Conservation (phyloP, 257 asterid genomes). For the Solanum virginianum region DNA sequence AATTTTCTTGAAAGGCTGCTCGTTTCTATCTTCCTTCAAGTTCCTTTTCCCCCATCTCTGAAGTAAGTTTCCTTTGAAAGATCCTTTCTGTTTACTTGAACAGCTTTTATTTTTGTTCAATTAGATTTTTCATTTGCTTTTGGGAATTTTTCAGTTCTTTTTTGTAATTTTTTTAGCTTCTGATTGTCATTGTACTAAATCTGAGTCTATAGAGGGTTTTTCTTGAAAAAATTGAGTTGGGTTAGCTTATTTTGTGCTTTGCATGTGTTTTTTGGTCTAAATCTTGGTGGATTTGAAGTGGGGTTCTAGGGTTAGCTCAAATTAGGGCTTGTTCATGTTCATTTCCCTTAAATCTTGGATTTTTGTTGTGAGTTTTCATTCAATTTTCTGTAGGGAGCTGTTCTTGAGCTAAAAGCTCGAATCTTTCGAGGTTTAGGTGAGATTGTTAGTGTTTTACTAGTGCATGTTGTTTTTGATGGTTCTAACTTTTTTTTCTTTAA, state of each 20-base stretch:
- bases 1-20: not conserved
- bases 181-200: not conserved
- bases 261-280: not conserved
- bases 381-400: conserved; percentile 11
- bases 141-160: not conserved
- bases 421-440: not conserved
- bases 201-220: not conserved
- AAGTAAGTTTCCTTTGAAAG: not conserved
- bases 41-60: not conserved
- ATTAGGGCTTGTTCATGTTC: conserved; percentile 27
- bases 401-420: conserved; percentile 1
- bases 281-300: not conserved
- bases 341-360: not conserved
- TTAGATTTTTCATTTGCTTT: not conserved
- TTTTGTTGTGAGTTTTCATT: not conserved
- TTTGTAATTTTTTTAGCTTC: not conserved
- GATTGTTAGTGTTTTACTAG: not conserved
- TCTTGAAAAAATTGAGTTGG: not conserved
- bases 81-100: not conserved
- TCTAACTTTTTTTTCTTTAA: not conserved
- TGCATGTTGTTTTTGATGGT: not conserved
- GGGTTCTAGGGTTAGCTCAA: conserved; percentile 14
- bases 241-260: not conserved
- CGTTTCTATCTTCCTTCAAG: not conserved
- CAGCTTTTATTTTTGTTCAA: not conserved